Base-by-base conservation (phyloP, 2,329 filamentous ascomycete genomes). In the Exophiala aquamarina region DNA sequence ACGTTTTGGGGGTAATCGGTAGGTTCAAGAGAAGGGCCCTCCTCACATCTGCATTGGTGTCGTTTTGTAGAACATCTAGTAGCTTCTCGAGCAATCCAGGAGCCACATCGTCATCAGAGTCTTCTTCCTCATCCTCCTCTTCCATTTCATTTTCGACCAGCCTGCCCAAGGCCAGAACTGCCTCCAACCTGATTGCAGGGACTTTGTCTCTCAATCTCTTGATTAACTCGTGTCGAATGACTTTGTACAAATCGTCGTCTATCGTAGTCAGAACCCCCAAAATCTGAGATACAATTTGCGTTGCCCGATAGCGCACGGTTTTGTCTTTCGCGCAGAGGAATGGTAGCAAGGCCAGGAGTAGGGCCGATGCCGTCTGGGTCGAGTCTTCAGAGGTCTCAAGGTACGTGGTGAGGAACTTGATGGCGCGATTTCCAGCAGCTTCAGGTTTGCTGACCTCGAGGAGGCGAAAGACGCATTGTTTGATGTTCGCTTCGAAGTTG, bases 181-280 rank as follows among this genome's bases (percentile, higher is more conserved):
- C 93, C 66, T 98, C 93, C 4, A 93, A 84, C 50, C 93, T 83
- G 7, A 98, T 89, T 65, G 91, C 87, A 5, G 90, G 81, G 65
- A 98, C 93, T 69, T 96, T 97, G 70, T 98, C 93, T 57, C 89
- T 83, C 41, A 97, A 85, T 26, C 93, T 81, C 69, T 87, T 94
- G 35, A 95, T 72, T 29, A 98, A 73, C 0, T 86, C 87, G 43
- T 88, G 78, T 42, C 89, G 81, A 50, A 97, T 76, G 49, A 89
- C 81, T 59, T 90, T 83, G 65, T 95, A 98, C 9, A 96, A 71
- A 39, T 93, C 89, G 64, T 95, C 90, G 61, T 97, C 93, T 59
- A 97, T 89, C 2, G 89, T 85, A 53, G 95, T 89, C 19, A 98
- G 77, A 10, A 87, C 93, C 70, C 95, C 95, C 70, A 98, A 86